Conservation (phyloP, 148 eudicot species). For the Amaranthus cruentus region DNA sequence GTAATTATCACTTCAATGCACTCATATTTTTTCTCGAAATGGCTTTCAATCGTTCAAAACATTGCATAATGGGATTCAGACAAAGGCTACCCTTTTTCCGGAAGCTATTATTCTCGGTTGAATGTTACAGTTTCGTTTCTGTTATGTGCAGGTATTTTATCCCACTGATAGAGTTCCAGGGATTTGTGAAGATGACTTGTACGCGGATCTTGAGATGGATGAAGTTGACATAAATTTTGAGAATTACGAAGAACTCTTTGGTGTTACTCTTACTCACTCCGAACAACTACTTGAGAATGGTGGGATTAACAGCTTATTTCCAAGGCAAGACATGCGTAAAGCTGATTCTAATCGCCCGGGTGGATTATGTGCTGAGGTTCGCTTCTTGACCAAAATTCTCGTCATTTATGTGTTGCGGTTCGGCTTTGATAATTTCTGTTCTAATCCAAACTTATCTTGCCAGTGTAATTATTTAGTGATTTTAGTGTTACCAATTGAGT, state of each 20-base stretch:
- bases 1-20: conserved; percentile 29
- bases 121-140: conserved; percentile 16
- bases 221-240: conserved; percentile 39
- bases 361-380: conserved; percentile 36
- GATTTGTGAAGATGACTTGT: conserved; percentile 43
- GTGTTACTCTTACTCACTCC: conserved; percentile 34
- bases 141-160: conserved; percentile 35
- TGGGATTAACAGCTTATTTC: conserved; percentile 42
- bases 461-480: neutral
- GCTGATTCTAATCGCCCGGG: conserved; percentile 30
- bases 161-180: conserved; percentile 38
- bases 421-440: neutral
- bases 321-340: conserved; percentile 16
- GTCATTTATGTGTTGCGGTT: neutral
- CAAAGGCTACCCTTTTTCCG: neutral
- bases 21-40: neutral
- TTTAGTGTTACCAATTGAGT: too few relatives aligned
- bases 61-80: too few relatives aligned
- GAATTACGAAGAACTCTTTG: conserved; percentile 48
- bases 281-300: conserved; percentile 44
- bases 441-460: neutral
- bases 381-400: neutral
- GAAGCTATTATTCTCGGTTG: neutral
- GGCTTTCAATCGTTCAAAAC: neutral
- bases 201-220: conserved; percentile 37